phyloP scores from a whole-genome alignment of 805 yeast genomes.

The Metschnikowia dekortorum region DNA sequence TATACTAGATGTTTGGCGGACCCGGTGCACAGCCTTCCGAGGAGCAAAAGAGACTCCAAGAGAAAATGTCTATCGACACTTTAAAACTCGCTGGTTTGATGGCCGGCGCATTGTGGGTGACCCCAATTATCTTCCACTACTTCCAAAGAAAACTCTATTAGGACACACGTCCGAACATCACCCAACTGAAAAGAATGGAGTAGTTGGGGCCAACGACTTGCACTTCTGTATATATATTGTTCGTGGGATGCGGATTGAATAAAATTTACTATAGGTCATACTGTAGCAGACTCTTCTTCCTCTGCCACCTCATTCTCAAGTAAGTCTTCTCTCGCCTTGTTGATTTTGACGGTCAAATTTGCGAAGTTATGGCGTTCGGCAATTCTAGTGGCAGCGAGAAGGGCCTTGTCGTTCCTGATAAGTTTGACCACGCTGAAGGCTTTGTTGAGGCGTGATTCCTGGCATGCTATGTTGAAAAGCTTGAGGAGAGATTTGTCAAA shows the following conservation, averaged over 20 bases:
- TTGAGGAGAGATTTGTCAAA: conserved; percentile 78
- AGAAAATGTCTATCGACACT: conserved; percentile 56
- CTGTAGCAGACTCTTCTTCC: conserved; percentile 3
- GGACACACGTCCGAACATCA: not conserved
- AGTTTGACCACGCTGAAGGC: conserved; percentile 68
- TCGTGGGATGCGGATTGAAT: not conserved
- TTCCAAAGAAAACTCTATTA: conserved; percentile 45
- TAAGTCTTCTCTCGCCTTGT: conserved; percentile 34
- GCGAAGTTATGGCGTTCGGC: conserved; percentile 57
- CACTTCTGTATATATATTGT: conserved; percentile 2
- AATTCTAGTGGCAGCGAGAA: conserved; percentile 78
- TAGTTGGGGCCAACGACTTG: not conserved
- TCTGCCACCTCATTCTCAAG: conserved; percentile 17
- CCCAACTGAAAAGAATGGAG: not conserved
- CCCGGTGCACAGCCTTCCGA: conserved; percentile 47
- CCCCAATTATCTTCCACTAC: conserved; percentile 54
- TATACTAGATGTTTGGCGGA: conserved; percentile 43
- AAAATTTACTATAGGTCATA: not conserved
- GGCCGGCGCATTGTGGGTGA: conserved; percentile 60
- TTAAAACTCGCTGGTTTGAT: conserved; percentile 55
- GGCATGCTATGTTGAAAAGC: conserved; percentile 70
- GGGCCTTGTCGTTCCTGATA: conserved; percentile 71
- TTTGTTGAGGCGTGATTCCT: conserved; percentile 56
- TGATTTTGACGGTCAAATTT: conserved; percentile 34
- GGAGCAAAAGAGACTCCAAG: conserved; percentile 64